phyloP scores from a whole-genome alignment of 768 basidiomycete species.

The Kwoniella sp. region DNA sequence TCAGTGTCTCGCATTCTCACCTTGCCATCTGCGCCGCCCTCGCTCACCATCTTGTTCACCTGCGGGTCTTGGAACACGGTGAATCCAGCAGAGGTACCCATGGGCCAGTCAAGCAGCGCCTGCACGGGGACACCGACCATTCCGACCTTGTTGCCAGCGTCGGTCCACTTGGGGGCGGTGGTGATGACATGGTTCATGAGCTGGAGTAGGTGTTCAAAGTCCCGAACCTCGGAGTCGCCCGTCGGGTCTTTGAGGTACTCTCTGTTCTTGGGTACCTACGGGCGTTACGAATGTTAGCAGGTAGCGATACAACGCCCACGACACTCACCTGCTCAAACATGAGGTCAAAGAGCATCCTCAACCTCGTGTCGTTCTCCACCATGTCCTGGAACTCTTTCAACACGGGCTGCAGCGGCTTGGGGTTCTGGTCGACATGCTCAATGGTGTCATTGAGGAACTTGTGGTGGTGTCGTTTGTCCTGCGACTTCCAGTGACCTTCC shows the following conservation, averaged over 20 bases:
- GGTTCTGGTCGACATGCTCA: constrained; percentile 44
- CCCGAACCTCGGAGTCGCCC: constrained; percentile 49
- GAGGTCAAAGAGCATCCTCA: constrained; percentile 46
- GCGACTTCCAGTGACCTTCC: constrained; percentile 45
- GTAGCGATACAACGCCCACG: neutral
- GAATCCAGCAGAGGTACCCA: constrained; percentile 52
- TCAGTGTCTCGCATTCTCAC: neutral
- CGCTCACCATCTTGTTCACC: constrained; percentile 53
- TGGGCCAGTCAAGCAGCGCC: constrained; percentile 54
- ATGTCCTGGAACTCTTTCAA: constrained; percentile 47
- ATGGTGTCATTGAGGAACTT: constrained; percentile 41
- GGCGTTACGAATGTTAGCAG: neutral
- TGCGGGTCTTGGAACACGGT: constrained; percentile 52
- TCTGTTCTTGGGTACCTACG: constrained; percentile 39
- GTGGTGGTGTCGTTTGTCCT: constrained; percentile 48
- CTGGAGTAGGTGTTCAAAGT: constrained; percentile 53
- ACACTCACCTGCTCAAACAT: constrained; percentile 49
- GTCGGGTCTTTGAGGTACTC: constrained; percentile 43
- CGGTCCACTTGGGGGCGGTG: constrained; percentile 53
- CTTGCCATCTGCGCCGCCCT: neutral
- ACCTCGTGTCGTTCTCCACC: constrained; percentile 45
- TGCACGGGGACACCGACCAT: constrained; percentile 56
- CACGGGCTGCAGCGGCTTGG: constrained; percentile 42
- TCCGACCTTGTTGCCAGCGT: constrained; percentile 47
- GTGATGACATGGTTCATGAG: constrained; percentile 54